Evolutionary conservation across 2,329 filamentous ascomycete species (phyloP).

Genomic region (Penicillium hordei): DNA sequence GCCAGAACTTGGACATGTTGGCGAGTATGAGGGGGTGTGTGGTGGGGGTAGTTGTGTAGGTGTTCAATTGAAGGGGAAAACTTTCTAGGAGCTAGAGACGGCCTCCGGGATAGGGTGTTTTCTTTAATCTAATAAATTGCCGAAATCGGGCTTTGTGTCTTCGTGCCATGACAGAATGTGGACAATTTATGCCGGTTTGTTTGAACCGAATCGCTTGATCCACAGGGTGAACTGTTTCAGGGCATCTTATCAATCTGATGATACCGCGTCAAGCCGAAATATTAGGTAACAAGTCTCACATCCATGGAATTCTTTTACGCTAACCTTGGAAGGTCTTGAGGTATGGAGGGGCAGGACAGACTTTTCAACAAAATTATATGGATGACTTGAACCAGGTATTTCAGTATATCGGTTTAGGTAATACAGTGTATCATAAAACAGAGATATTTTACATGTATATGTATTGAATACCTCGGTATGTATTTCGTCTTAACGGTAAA

Average conservation of each 20-base stretch:
- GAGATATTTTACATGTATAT: not conserved
- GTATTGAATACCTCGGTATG: not conserved
- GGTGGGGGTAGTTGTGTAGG: not conserved
- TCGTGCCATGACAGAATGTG: slow-evolving; percentile 3
- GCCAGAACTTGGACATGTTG: slow-evolving; percentile 40
- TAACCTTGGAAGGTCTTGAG: not conserved
- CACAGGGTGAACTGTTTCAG: slow-evolving; percentile 1
- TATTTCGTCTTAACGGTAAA: not conserved
- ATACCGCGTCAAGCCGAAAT: slow-evolving; percentile 2
- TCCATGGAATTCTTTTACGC: not conserved
- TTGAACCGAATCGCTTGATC: not conserved
- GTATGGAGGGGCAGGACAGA: too few relatives aligned
- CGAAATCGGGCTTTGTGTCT: slow-evolving; percentile 15
- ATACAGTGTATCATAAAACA: not conserved
- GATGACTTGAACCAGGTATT: not conserved
- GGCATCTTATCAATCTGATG: slow-evolving; percentile 15
- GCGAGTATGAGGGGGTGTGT: not conserved
- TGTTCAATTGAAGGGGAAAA: not conserved
- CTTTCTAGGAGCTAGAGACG: not conserved
- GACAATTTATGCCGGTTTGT: not conserved
- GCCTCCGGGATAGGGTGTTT: not conserved
- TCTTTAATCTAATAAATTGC: slow-evolving; percentile 13
- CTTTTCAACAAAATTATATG: not conserved
- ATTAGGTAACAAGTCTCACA: slow-evolving; percentile 10
- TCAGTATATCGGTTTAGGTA: not conserved